Percentiles rank a stretch among this genome's conserved stretches.
phyloP scores from a whole-genome alignment of 1,139 yeast species.

The Saccharomycopsis hybrid region DNA sequence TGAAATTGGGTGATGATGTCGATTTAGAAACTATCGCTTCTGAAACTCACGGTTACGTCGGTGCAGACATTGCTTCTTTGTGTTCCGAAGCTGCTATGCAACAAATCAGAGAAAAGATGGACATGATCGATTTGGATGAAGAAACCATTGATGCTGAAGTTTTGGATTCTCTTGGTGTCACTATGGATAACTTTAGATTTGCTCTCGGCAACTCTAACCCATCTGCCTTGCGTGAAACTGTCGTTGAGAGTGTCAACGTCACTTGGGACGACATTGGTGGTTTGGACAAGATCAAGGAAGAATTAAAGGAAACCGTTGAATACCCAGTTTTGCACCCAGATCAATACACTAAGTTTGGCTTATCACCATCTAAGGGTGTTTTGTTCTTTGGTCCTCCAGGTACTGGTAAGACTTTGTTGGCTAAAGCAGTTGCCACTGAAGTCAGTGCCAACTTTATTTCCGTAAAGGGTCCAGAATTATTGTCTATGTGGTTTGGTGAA shows the following conservation, averaged over 20 bases:
- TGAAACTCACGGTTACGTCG: conserved; percentile 97
- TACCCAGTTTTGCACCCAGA: conserved; percentile 98
- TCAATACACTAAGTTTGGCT: conserved; percentile 94
- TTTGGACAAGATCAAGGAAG: conserved; percentile 89
- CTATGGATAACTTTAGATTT: conserved; percentile 97
- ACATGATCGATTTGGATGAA: conserved; percentile 92
- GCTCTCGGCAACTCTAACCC: conserved; percentile 98
- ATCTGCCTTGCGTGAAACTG: conserved; percentile 98
- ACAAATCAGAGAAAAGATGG: conserved; percentile 99
- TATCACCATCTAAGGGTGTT: conserved; percentile 97
- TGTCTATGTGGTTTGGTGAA: conserved; percentile 99
- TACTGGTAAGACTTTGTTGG: conserved; percentile 96
- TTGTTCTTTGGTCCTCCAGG: conserved; percentile 99
- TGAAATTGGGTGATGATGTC: conserved; percentile 93
- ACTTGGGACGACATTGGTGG: conserved; percentile 99
- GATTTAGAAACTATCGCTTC: conserved; percentile 88
- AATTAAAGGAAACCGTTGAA: conserved; percentile 96
- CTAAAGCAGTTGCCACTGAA: conserved; percentile 98
- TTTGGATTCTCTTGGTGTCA: conserved; percentile 91
- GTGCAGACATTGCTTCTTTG: conserved; percentile 88
- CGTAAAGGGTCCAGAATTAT: conserved; percentile 94
- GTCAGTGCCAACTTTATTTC: conserved; percentile 95
- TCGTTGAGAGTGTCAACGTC: conserved; percentile 95
- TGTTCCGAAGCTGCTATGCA: conserved; percentile 99
- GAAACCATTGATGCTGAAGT: conserved; percentile 98